Evolutionary conservation across 2,329 filamentous ascomycete genomes (phyloP), one percentile per base, ranked within the genome.

Genomic region (Xylogone sp.): DNA sequence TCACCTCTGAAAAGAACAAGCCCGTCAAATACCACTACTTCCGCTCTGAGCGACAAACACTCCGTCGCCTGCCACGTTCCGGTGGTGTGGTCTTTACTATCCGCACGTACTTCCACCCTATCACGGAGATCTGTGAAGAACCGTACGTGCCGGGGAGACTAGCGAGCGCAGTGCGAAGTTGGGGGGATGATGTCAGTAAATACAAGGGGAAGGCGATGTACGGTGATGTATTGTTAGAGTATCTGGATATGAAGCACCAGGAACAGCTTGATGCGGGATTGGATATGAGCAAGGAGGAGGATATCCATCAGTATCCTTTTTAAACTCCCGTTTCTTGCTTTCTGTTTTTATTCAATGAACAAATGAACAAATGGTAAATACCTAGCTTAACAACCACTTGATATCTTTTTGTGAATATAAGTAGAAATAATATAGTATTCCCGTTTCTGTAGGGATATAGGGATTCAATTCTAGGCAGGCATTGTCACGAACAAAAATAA

Each of bases 131-230:
- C 49, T 81, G 78, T 57, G 73, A 75, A 9, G 82, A 86, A 55
- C 84, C 84, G 18, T 88, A 88, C 65, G 88, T 95, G 1, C 89
- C 90, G 0, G 89, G 90, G 0, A 69, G 90, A 29, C 67, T 95
- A 62, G 90, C 90, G 2, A 89, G 86, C 59, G 89, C 88, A 4
- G 72, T 95, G 3, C 74, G 90, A 39, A 93, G 88, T 66, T 94
- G 90, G 90, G 88, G 86, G 1, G 82, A 86, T 43, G 84, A 90
- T 69, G 88, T 94, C 7, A 79, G 79, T 16, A 73, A 71, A 58
- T 95, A 96, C 65, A 94, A 94, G 71, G 89, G 90, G 0, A 83
- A 77, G 64, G 86, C 89, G 58, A 82, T 77, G 71, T 95, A 91
- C 67, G 79, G 76, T 19, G 81, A 85, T 21, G 84, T 93, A 0